Conservation (phyloP, 352 stramenopile genomes). For the Globisporangium spinosum region DNA sequence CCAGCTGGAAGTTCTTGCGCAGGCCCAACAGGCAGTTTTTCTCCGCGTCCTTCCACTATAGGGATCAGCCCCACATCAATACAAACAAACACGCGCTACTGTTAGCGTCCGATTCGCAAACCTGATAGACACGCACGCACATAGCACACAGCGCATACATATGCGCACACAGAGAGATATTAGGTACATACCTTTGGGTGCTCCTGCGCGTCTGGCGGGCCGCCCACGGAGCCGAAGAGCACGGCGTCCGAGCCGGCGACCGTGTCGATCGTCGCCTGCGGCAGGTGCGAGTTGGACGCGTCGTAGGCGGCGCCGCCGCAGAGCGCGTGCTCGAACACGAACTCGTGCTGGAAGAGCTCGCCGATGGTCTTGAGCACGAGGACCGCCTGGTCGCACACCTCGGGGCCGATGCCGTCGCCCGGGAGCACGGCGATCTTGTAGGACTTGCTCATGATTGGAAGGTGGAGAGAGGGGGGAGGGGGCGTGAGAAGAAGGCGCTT, state of each 20-base stretch:
- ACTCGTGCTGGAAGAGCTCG: conserved; percentile 84
- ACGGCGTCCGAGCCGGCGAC: conserved; percentile 89
- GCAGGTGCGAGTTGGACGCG: conserved; percentile 88
- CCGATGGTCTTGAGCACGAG: conserved; percentile 85
- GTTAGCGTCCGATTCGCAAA: not conserved
- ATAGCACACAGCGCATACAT: not conserved
- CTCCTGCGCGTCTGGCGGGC: conserved; percentile 90
- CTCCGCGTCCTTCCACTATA: conserved; percentile 82
- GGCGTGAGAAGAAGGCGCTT: not conserved
- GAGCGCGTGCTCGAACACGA: conserved; percentile 92
- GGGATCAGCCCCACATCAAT: not conserved
- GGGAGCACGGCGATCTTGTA: conserved; percentile 94
- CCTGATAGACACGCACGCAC: not conserved
- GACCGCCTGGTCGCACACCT: conserved; percentile 95
- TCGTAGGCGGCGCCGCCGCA: conserved; percentile 97
- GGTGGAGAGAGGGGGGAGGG: not conserved
- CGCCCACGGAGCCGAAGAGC: conserved; percentile 96
- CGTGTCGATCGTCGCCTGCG: conserved; percentile 92
- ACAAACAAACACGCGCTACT: not conserved
- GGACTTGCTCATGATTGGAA: conserved; percentile 33
- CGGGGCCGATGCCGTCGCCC: conserved; percentile 98
- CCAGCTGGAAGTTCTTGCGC: conserved; percentile 96
- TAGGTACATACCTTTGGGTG: conserved; percentile 60
- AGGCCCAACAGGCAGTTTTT: conserved; percentile 98
- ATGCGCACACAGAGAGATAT: not conserved